Evolutionary conservation across 75 land plant genomes (phyloP), one percentile per base, ranked within the genome.

Genomic region (Azolla pinnata): DNA sequence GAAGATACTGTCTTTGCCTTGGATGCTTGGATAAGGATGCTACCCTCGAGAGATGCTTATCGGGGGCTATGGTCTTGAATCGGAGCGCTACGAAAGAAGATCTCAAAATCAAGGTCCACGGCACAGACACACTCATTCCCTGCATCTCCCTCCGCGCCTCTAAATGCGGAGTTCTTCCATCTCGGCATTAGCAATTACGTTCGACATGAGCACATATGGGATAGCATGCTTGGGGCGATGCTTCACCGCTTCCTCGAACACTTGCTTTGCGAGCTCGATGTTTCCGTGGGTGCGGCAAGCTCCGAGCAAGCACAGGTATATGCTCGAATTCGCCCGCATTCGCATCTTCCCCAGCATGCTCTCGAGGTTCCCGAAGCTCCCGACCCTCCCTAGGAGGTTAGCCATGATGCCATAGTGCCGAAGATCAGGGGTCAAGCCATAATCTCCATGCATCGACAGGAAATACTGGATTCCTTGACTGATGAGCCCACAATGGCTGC

Each of bases 311-410:
- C 44, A 32, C 7, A 46, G 23, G 53, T 54, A 67, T 18, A 33
- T 49, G 21, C 35, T 24, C 17, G 35, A 63, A 59, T 47, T 18
- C 19, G 18, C 28, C 33, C 33, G 24, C 9, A 60, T 2, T 33
- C 55, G 38, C 54, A 48, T 67, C 31, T 28, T 67, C 24, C 32
- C 10, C 12, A 67, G 64, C 4, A 60, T 20, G 49, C 23, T 23
- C 18, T 61, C n/a, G n/a, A 48, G n/a, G 28, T 33, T 49, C 26
- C 45, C 27, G 28, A 67, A 35, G 56, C 9, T 34, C 21, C 70
- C 66, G 14, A 67, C 70, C 4, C 70, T 66, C 20, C 70, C 67
- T 26, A 67, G 67, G 8, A 67, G 66, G 31, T 67, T 56, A 29
- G 51, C 55, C 65, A 67, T 27, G 56, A 29, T 31, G 14, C 40